These are phyloP conservation scores for Lipomyces chichibuensis DNA, from an alignment of 805 yeast genomes.

Conservation along the genomic window DNA sequence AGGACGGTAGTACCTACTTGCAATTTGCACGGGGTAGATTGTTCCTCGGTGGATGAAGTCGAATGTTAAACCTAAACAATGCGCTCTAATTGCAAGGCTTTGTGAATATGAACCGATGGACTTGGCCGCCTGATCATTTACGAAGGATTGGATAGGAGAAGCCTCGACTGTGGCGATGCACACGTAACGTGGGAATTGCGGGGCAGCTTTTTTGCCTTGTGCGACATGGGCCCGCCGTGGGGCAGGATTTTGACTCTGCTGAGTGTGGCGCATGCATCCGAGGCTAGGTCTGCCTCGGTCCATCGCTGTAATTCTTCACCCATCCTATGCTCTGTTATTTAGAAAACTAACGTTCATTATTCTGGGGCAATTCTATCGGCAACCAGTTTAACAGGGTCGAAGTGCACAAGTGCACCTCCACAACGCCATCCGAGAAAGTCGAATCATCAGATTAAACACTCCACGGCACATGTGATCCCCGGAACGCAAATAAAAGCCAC, in stretches of 20 bases:
- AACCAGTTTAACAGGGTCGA: too few species aligned
- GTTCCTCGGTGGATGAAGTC: too few species aligned
- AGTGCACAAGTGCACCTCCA: background rate
- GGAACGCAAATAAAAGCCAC: background rate
- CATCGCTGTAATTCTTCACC: background rate
- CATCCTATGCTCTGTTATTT: background rate
- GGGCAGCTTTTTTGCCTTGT: background rate
- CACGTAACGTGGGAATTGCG: background rate
- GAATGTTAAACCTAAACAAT: too few species aligned
- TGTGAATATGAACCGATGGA: too few species aligned
- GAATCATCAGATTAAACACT: background rate
- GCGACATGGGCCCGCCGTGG: too few species aligned
- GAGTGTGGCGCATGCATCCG: conserved; percentile 1
- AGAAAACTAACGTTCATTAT: background rate
- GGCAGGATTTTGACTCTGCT: background rate
- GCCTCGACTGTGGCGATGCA: background rate
- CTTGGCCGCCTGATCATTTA: too few species aligned
- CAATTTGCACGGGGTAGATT: background rate
- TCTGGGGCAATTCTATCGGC: background rate
- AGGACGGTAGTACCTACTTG: background rate
- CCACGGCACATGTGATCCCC: background rate
- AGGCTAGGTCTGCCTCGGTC: background rate
- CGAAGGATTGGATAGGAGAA: background rate
- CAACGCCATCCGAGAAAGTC: background rate
- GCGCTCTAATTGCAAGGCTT: too few species aligned